Evolutionary conservation across 2,329 filamentous ascomycete species (phyloP).

Genomic region (Colletotrichum liaoningense): DNA sequence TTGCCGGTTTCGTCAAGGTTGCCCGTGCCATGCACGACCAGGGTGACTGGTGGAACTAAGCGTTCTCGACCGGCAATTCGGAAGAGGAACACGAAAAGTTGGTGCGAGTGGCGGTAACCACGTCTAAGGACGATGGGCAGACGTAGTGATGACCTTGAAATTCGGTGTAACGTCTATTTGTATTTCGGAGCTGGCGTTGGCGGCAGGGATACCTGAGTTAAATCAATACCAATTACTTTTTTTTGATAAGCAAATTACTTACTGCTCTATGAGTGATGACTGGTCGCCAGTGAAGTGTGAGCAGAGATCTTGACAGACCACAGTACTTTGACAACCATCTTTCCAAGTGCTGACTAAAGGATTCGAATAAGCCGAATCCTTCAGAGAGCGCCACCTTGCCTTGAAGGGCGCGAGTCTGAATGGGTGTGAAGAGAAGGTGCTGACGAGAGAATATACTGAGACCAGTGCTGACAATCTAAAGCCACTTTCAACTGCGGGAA

Average conservation of each 20-base stretch:
- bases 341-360: slow-evolving; percentile 11
- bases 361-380: slow-evolving; percentile 12
- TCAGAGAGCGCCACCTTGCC: background rate
- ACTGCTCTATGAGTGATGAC: background rate
- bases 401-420: background rate
- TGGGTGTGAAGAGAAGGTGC: slow-evolving; percentile 9
- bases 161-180: slow-evolving; percentile 24
- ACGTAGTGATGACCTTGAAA: slow-evolving; percentile 20
- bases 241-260: background rate
- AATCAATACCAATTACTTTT: slow-evolving; percentile 28
- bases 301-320: background rate
- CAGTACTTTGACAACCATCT: background rate
- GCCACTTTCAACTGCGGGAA: background rate
- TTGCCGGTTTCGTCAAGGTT: slow-evolving; percentile 98
- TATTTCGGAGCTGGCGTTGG: slow-evolving; percentile 35
- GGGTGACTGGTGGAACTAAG: slow-evolving; percentile 84
- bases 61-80: background rate
- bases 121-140: background rate
- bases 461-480: background rate
- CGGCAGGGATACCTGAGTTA: slow-evolving; percentile 31
- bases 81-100: slow-evolving; percentile 2
- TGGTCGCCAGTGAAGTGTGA: too few relatives aligned
- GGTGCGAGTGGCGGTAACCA: background rate
- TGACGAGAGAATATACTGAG: slow-evolving; percentile 9
- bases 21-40: slow-evolving; percentile 94